Evolutionary conservation across 805 yeast genomes (phyloP), one percentile per base, ranked within the genome.

Genomic region (Isabelozyma heimii): DNA sequence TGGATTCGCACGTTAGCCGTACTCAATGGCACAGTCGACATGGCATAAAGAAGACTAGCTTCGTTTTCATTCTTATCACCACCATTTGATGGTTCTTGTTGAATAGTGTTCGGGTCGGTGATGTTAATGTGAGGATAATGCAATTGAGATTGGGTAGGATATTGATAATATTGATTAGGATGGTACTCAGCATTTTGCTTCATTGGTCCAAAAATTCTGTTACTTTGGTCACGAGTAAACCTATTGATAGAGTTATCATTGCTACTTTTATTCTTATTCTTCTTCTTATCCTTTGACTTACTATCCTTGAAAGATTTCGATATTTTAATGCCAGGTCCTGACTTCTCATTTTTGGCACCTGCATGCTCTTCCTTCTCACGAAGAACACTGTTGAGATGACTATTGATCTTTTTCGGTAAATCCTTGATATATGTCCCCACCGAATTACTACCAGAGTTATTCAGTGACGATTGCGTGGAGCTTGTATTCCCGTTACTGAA

Each of bases 91-190:
- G 5, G 10, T 13, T 30, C 35, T 10, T 10, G 35, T 4, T 30
- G 35, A 30, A 30, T 3, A 30, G 4, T 10, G n/a, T 9, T 13
- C 35, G 35, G 10, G 4, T 42, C 44, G 6, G 44, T 16, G n/a
- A 3, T 17, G 37, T 4, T 27, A 7, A 42, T 6, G 14, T 16
- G 30, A 13, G 44, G 37, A 37, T 52, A 42, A 27, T 55, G 51
- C 37, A 58, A 48, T 45, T 56, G 61, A 15, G 65, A 58, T 17
- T 50, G 43, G 4, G 56, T 47, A 3, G 67, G 67, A 43, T 63
- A 62, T 49, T 59, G 59, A 39, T 55, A 62, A 40, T 62, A 62
- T 33, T 48, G 52, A n/a, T 27, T 42, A 30, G 35, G 54, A 57
- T 40, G 24, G 40, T 8, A 42, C 30, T 37, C 45, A 42, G 27